Conservation (phyloP, 2,329 filamentous ascomycete genomes). For the Penicillium hordei region DNA sequence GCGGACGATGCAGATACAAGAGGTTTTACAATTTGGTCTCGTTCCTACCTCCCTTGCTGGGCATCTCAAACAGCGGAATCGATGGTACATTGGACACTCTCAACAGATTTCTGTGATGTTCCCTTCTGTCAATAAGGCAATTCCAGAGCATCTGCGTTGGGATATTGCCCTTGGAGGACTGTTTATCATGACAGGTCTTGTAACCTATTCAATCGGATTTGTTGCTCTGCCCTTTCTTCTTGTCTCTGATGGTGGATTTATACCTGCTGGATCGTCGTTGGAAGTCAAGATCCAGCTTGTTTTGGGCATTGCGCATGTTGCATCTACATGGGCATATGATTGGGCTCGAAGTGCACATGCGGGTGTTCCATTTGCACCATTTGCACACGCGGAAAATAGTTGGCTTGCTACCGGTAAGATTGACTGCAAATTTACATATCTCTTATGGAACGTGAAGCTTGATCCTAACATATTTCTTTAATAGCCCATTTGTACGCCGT, state of each 20-base stretch:
- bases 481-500: constrained; percentile 26
- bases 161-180: constrained; percentile 25
- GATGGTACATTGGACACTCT: constrained; percentile 40
- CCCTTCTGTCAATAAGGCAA: constrained; percentile 3
- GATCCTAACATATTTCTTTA: not conserved
- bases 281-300: constrained; percentile 15
- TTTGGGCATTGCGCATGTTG: constrained; percentile 14
- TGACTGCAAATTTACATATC: not conserved
- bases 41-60: constrained; percentile 38
- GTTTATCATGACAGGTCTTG: constrained; percentile 22
- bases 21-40: constrained; percentile 35
- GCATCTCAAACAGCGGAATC: constrained; percentile 36
- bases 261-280: constrained; percentile 13
- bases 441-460: too few species aligned
- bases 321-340: constrained; percentile 24
- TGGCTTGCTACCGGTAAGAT: constrained; percentile 30
- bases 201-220: constrained; percentile 19
- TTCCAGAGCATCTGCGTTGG: constrained; percentile 18
- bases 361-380: constrained; percentile 23
- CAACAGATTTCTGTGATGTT: constrained; percentile 25
- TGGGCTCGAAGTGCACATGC: constrained; percentile 23
- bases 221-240: constrained; percentile 23
- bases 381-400: constrained; percentile 30
- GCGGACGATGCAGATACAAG: constrained; percentile 31
- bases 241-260: constrained; percentile 11